Evolutionary conservation across 805 yeast species (phyloP).

Genomic region (Cyberlindnera petersonii): DNA sequence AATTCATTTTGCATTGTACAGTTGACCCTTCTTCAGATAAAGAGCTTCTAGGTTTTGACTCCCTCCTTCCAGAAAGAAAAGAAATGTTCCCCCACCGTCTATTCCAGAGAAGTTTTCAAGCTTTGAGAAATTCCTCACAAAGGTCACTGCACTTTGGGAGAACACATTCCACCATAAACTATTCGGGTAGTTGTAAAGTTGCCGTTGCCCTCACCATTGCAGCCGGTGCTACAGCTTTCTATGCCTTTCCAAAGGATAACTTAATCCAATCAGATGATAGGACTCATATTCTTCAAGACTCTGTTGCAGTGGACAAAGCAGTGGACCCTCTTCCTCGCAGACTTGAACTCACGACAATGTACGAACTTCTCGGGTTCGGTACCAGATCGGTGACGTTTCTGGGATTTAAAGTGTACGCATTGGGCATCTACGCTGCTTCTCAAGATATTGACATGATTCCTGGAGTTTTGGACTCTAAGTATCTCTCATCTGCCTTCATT

Average conservation of each 20-base stretch:
- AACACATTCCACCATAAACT: too few species aligned
- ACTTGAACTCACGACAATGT: conserved; percentile 34
- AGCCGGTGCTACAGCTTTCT: neutral
- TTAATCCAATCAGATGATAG: conserved; percentile 15
- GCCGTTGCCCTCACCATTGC: too few species aligned
- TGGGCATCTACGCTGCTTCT: conserved; percentile 73
- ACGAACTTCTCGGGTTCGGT: conserved; percentile 72
- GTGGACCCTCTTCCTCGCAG: conserved; percentile 39
- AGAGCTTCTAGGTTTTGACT: too few species aligned
- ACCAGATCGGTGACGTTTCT: conserved; percentile 79
- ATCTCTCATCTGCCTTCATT: conserved; percentile 34
- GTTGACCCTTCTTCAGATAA: too few species aligned
- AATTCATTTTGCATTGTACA: too few species aligned
- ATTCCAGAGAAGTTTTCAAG: too few species aligned
- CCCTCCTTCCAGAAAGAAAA: too few species aligned
- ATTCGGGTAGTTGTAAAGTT: too few species aligned
- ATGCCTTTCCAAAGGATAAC: neutral
- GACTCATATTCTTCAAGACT: conserved; percentile 13
- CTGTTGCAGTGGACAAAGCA: conserved; percentile 45
- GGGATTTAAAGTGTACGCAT: conserved; percentile 78
- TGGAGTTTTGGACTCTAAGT: conserved; percentile 41
- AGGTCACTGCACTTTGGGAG: too few species aligned
- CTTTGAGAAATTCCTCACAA: too few species aligned
- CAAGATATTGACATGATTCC: conserved; percentile 46
- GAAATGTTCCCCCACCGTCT: too few species aligned